Evolutionary conservation across 108 stramenopile species (phyloP), one percentile per base, ranked within the genome.

Genomic region (Fragilariopsis cylindrus): DNA sequence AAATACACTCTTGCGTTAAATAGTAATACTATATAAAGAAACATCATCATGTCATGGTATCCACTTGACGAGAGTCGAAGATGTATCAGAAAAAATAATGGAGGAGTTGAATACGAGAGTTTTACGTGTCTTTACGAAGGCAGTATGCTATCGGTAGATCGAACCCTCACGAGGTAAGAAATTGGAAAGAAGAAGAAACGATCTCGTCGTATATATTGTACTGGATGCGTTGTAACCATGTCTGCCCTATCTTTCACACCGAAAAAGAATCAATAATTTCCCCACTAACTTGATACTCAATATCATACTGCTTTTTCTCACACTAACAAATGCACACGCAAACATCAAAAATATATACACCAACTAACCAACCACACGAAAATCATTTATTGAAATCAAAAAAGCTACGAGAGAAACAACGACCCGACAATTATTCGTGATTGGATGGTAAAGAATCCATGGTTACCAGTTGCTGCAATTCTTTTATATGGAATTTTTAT

Each of bases 381-480:
- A 30, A 30, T 30, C 30, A 30, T 30, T 30, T 30, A 30, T 30
- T 30, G 30, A 30, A 30, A 30, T 30, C 0, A 30, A 30, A 30
- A 30, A 30, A 87, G 87, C 42, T 72, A 50, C 18, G 87, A 87
- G 60, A 73, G 63, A 19, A 55, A 69, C 18, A 80, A 84, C 63
- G 87, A 87, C 70, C 83, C 83, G 21, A 75, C 76, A 4, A 54
- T 58, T 4, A 69, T 82, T 55, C 74, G 62, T 7, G 68, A 84
- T 65, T 81, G 80, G 81, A 87, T 87, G 87, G 64, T 58, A 9
- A 72, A 60, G 18, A 72, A 80, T 65, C 81, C 87, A n/a, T 71
- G 60, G 52, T 46, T 84, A 8, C 87, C 87, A 3, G 70, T 84
- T 39, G 44, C 77, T 7, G 76, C 79, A 13, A 73, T 81, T 7